Base-by-base conservation (phyloP, 2,329 filamentous ascomycete genomes). In the Hypoxylon sp. region DNA sequence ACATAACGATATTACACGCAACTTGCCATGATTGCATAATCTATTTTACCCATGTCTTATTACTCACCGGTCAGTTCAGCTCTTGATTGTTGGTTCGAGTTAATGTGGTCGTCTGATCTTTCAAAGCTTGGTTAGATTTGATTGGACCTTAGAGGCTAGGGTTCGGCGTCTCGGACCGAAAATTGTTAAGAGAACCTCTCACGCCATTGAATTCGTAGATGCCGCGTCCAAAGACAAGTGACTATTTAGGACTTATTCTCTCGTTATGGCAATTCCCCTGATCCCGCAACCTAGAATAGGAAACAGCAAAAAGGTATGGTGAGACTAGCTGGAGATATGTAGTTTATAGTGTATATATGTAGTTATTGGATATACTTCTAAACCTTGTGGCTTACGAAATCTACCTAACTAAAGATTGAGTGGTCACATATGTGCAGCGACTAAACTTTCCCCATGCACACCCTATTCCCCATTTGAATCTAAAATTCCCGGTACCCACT, bases 1-100 rank as follows among this genome's bases (percentile, higher is more conserved):
- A 43, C 38, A 43, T 9, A 43, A 43, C 9, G 17, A 43, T 43
- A 43, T 43, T 43, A 43, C 38, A 43, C 38, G 17, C 38, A 43
- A 21, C 38, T 43, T 43, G 38, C n/a, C 38, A 11, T 21, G 38
- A 43, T 10, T 43, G 11, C 38, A 21, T 43, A 17, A 17, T 21
- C 7, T 13, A 11, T 21, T n/a, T 11, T 2, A 43, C 38, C 38
- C 38, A 3, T 43, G 17, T n/a, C 38, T 10, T 11, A 11, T 21
- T n/a, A 1, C 14, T 43, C 38, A 43, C 38, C 38, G 38, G n/a
- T 43, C 13, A n/a, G 13, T 38, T 38, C 38, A 43, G 38, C 17
- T 19, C 17, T 43, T 17, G 17, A 10, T 21, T 21, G 17, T 43
- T 43, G 38, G 38, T 43, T 43, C 17, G 17, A 21, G 38, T 43